A percentile compares a stretch with the other conserved stretches of the same genome.
Evolutionary conservation across 176 grass and related monocot species (phyloP).

Genomic region (Pontederia paniculata): DNA sequence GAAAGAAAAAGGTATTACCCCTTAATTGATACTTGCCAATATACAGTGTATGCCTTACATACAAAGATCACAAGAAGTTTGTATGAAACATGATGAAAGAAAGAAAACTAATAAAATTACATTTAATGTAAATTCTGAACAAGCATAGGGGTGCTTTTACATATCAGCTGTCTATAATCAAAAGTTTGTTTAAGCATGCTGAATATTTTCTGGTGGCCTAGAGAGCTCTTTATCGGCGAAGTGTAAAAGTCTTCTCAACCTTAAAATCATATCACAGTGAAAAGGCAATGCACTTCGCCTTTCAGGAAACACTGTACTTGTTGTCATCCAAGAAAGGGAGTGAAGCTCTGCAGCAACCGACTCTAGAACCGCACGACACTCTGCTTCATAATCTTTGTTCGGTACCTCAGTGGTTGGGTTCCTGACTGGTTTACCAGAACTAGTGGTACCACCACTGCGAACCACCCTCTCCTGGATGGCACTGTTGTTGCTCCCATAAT

Average conservation of each 20-base stretch:
- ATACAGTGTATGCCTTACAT: no score
- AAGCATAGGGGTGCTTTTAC: no score
- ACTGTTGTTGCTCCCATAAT: constrained; percentile 60
- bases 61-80: no score
- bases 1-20: no score
- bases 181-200: constrained; percentile 29
- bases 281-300: constrained; percentile 63
- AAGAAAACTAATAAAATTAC: no score
- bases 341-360: constrained; percentile 65
- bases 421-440: constrained; percentile 35
- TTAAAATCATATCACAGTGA: constrained; percentile 79
- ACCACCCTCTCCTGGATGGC: constrained; percentile 52
- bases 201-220: constrained; percentile 29
- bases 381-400: constrained; percentile 41
- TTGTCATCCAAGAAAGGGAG: constrained; percentile 86
- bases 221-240: constrained; percentile 68
- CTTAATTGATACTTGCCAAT: no score
- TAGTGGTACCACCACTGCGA: constrained; percentile 20
- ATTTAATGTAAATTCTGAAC: no score
- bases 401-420: constrained; percentile 24
- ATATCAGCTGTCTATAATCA: background rate
- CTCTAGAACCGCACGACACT: constrained; percentile 61
- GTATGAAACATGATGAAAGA: no score
- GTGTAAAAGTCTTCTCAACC: constrained; percentile 76
- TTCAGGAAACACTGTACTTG: constrained; percentile 59